phyloP scores from a whole-genome alignment of 331 rosid genomes.

The Phaseolus coccineus region DNA sequence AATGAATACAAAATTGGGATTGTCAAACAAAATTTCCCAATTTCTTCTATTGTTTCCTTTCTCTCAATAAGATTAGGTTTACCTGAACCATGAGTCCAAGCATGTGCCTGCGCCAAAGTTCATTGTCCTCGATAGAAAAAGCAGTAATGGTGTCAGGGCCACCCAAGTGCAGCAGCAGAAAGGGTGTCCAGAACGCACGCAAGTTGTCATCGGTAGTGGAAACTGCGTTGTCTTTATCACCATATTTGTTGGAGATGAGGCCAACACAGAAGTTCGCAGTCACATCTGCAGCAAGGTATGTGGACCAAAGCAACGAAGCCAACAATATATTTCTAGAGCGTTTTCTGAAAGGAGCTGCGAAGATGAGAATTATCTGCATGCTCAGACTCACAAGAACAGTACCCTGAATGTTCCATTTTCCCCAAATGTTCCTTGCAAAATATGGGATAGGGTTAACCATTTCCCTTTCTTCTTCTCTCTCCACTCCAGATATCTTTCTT shows the following conservation, averaged over 20 bases:
- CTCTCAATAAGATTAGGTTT: background rate
- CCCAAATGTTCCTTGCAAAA: slow-evolving; percentile 4
- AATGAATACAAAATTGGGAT: too few species aligned
- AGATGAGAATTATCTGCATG: background rate
- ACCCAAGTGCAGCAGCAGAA: slow-evolving; percentile 63
- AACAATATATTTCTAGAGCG: background rate
- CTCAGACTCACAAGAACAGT: background rate
- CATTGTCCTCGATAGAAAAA: slow-evolving; percentile 60
- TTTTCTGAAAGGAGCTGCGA: slow-evolving; percentile 34
- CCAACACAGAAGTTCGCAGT: slow-evolving; percentile 42
- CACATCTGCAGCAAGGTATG: slow-evolving; percentile 27
- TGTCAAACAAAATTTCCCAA: too few species aligned
- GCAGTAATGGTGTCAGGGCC: slow-evolving; percentile 68
- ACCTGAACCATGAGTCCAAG: slow-evolving; percentile 53
- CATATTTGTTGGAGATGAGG: slow-evolving; percentile 44
- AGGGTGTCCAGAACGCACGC: slow-evolving; percentile 62
- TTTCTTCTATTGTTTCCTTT: too few species aligned
- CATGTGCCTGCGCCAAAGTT: slow-evolving; percentile 65
- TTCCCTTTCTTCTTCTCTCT: background rate
- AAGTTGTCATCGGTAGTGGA: background rate
- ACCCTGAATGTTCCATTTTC: slow-evolving; percentile 11
- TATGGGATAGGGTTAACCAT: slow-evolving; percentile 23
- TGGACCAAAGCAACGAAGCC: background rate
- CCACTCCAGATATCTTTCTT: background rate
- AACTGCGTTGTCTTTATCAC: background rate